phyloP scores from a whole-genome alignment of 1,139 yeast species.

The Keqinozyma sinolaborantium region DNA sequence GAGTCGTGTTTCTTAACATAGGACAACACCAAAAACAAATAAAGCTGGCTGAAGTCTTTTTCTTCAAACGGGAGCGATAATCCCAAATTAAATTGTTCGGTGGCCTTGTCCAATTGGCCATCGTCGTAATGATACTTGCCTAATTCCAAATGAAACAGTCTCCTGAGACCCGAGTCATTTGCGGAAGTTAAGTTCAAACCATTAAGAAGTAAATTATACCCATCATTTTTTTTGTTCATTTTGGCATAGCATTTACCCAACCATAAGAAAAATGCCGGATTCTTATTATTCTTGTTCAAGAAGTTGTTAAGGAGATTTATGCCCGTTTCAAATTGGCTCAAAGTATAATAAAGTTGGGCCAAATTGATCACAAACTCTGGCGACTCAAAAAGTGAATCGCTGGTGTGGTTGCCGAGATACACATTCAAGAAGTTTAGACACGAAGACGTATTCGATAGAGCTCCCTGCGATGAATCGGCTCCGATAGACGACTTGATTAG shows the following conservation, averaged over 20 bases:
- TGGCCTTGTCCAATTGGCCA: slow-evolving; percentile 1
- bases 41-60: neutral
- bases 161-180: slow-evolving; percentile 2
- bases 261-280: slow-evolving; percentile 1
- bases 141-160: slow-evolving; percentile 1
- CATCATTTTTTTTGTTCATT: neutral
- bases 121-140: slow-evolving; percentile 2
- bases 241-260: slow-evolving; percentile 1
- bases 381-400: neutral
- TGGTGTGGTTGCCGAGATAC: neutral
- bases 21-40: slow-evolving; percentile 4
- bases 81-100: slow-evolving; percentile 2
- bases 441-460: neutral
- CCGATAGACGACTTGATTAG: slow-evolving; percentile 3
- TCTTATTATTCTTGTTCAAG: slow-evolving; percentile 1
- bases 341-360: slow-evolving; percentile 1
- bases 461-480: neutral
- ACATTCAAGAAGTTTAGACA: neutral
- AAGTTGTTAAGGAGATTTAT: slow-evolving; percentile 4
- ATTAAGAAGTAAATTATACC: neutral
- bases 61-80: neutral
- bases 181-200: slow-evolving; percentile 1
- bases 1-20: slow-evolving; percentile 2
- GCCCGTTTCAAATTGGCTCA: slow-evolving; percentile 5
- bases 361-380: neutral